phyloP scores from a whole-genome alignment of 805 yeast genomes.

The Lachancea fermentati region DNA sequence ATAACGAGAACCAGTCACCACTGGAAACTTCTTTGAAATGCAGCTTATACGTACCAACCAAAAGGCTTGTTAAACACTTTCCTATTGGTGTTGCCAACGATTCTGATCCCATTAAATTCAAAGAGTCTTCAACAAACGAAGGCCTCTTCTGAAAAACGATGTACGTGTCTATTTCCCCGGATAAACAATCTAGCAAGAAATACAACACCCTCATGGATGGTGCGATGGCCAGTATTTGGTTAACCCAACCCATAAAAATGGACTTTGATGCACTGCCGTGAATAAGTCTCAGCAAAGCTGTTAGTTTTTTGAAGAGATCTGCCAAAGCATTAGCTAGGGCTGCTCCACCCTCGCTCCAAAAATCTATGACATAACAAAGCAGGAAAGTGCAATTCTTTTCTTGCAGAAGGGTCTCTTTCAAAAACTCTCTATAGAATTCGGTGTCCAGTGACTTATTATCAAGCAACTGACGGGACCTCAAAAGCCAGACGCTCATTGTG shows the following conservation, averaged over 20 bases:
- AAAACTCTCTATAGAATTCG: conserved; percentile 7
- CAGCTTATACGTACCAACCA: conserved; percentile 33
- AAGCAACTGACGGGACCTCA: conserved; percentile 44
- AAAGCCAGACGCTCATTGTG: conserved; percentile 57
- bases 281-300: conserved; percentile 35
- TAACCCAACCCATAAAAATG: conserved; percentile 43
- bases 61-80: conserved; percentile 44
- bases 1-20: conserved; percentile 42
- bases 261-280: conserved; percentile 16
- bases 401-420: conserved; percentile 16
- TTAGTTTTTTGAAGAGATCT: conserved; percentile 52
- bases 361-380: conserved; percentile 54
- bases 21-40: conserved; percentile 19
- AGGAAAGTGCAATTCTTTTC: conserved; percentile 29
- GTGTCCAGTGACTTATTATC: conserved; percentile 16
- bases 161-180: conserved; percentile 41
- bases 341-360: conserved; percentile 66
- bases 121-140: conserved; percentile 41
- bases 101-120: conserved; percentile 45
- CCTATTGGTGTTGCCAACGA: conserved; percentile 64
- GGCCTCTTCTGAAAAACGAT: conserved; percentile 42
- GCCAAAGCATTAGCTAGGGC: conserved; percentile 65
- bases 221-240: conserved; percentile 39
- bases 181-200: conserved; percentile 51
- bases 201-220: conserved; percentile 55